Percentiles rank a stretch among this genome's conserved stretches.
phyloP scores from a whole-genome alignment of 805 yeast species.

The Candida peoriensis region DNA sequence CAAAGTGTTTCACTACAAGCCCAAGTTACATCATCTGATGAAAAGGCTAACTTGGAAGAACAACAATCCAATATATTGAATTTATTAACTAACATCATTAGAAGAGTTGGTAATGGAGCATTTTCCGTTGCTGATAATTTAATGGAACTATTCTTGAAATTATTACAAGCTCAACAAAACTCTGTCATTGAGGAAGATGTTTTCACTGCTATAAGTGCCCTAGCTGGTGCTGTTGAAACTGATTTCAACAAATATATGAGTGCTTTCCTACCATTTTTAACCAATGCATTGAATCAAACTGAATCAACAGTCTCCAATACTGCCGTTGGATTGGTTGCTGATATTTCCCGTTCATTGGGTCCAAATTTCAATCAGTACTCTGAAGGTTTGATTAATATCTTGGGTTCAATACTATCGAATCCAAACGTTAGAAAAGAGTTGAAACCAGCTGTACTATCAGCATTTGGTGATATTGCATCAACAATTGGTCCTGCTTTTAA shows the following conservation, averaged over 20 bases:
- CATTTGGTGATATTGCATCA: constrained; percentile 94
- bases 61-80: constrained; percentile 60
- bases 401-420: constrained; percentile 68
- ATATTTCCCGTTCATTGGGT: constrained; percentile 86
- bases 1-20: constrained; percentile 56
- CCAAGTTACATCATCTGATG: constrained; percentile 63
- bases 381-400: constrained; percentile 74
- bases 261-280: constrained; percentile 77
- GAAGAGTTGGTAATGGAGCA: constrained; percentile 71
- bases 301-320: constrained; percentile 82
- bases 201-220: constrained; percentile 84
- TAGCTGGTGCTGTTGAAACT: constrained; percentile 74
- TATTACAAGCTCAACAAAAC: constrained; percentile 55
- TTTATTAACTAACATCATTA: constrained; percentile 23
- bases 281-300: constrained; percentile 71
- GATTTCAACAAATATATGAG: constrained; percentile 73
- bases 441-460: constrained; percentile 82
- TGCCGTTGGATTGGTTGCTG: constrained; percentile 94
- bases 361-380: constrained; percentile 66
- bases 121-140: constrained; percentile 69
- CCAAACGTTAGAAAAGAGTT: constrained; percentile 70
- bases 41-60: constrained; percentile 75
- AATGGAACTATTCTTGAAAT: constrained; percentile 75
- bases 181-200: constrained; percentile 91
- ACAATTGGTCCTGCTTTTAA: constrained; percentile 74